These are phyloP conservation scores for Boletales sp. DNA, from an alignment of 768 basidiomycete genomes.

Conservation along the genomic window DNA sequence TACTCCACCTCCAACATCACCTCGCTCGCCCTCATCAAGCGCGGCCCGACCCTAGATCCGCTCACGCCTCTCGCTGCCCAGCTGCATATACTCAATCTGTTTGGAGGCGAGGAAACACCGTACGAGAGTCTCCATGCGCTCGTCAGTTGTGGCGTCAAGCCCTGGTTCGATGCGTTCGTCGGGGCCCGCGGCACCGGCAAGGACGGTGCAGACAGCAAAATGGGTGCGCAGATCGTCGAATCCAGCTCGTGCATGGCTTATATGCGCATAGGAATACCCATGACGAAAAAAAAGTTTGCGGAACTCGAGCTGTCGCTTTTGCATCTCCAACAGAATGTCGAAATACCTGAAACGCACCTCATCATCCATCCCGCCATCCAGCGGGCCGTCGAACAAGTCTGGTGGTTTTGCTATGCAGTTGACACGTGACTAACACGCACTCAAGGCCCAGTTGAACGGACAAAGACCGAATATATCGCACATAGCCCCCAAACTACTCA, in stretches of 20 bases:
- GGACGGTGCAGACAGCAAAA: slow-evolving; percentile 74
- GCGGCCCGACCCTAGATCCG: slow-evolving; percentile 77
- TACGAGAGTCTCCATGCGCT: slow-evolving; percentile 96
- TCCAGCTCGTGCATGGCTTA: slow-evolving; percentile 1
- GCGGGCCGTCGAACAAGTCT: slow-evolving; percentile 75
- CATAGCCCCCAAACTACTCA: slow-evolving; percentile 69
- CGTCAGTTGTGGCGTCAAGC: slow-evolving; percentile 93
- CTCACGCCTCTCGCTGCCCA: slow-evolving; percentile 77
- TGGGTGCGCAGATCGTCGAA: slow-evolving; percentile 48
- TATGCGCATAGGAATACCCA: slow-evolving; percentile 67
- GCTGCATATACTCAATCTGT: slow-evolving; percentile 89
- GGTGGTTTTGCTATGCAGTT: slow-evolving; percentile 13
- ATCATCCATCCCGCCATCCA: slow-evolving; percentile 89
- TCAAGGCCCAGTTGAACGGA: slow-evolving; percentile 45
- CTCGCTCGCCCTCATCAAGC: slow-evolving; percentile 94
- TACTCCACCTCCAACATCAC: slow-evolving; percentile 78
- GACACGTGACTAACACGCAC: slow-evolving; percentile 27
- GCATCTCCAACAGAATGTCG: slow-evolving; percentile 97
- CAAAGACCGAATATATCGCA: slow-evolving; percentile 72
- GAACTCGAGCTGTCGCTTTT: slow-evolving; percentile 92
- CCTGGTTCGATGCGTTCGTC: slow-evolving; percentile 98
- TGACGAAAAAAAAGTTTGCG: slow-evolving; percentile 99
- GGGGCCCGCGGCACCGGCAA: slow-evolving; percentile 75
- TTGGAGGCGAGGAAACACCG: slow-evolving; percentile 83
- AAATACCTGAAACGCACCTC: slow-evolving; percentile 95